Conservation (phyloP, 1,284 basidiomycete species). For the Singerocomus rubriflavus region DNA sequence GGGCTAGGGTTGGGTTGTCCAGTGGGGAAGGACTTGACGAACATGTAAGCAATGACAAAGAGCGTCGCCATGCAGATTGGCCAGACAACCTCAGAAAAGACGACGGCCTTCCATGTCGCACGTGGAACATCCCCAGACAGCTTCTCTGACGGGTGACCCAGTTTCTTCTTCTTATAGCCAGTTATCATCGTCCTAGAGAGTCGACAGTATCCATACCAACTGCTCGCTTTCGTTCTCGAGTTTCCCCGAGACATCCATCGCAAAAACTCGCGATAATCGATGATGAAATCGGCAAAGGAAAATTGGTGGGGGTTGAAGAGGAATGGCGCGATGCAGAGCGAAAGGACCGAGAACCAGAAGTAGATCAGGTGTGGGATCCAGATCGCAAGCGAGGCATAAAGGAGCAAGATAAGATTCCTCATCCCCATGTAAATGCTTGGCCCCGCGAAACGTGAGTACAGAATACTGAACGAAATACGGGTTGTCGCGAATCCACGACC, state of each 20-base stretch:
- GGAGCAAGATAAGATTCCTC: slow-evolving; percentile 83
- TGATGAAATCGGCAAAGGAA: slow-evolving; percentile 92
- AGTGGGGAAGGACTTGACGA: slow-evolving; percentile 83
- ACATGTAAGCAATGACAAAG: slow-evolving; percentile 88
- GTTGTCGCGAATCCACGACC: slow-evolving; percentile 97
- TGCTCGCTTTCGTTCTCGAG: slow-evolving; percentile 91
- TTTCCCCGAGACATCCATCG: slow-evolving; percentile 98
- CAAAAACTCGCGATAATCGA: slow-evolving; percentile 95
- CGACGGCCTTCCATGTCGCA: slow-evolving; percentile 81
- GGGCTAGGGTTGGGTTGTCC: slow-evolving; percentile 67
- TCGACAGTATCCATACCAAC: slow-evolving; percentile 97
- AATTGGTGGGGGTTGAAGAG: slow-evolving; percentile 98
- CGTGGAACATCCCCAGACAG: slow-evolving; percentile 89
- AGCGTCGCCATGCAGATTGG: slow-evolving; percentile 77
- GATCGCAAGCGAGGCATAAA: slow-evolving; percentile 86
- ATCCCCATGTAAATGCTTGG: slow-evolving; percentile 97
- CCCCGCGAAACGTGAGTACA: slow-evolving; percentile 97
- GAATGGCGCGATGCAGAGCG: slow-evolving; percentile 92
- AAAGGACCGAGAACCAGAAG: slow-evolving; percentile 93
- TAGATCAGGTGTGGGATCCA: slow-evolving; percentile 95
- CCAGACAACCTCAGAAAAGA: slow-evolving; percentile 84
- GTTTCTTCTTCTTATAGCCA: slow-evolving; percentile 97
- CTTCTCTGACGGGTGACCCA: slow-evolving; percentile 95
- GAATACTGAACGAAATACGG: slow-evolving; percentile 89
- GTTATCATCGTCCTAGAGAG: slow-evolving; percentile 94